Conservation (phyloP, 306 rosid species). For the Senna tora region DNA sequence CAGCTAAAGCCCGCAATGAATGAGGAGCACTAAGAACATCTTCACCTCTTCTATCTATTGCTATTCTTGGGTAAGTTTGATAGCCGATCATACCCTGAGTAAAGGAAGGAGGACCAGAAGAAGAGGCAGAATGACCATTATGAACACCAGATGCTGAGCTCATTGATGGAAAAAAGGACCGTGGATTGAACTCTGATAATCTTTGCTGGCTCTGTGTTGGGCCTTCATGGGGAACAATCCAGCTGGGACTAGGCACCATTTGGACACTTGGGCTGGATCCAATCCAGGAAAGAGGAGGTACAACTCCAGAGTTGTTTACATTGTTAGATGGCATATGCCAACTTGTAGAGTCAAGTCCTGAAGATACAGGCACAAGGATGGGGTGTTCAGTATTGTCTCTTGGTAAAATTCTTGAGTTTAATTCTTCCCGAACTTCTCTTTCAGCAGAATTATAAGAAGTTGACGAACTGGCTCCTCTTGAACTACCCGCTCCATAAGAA, state of each 20-base stretch:
- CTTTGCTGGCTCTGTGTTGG: slow-evolving; percentile 64
- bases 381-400: slow-evolving; percentile 47
- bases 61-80: slow-evolving; percentile 59
- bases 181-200: slow-evolving; percentile 63
- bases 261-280: slow-evolving; percentile 60
- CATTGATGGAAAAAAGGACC: slow-evolving; percentile 69
- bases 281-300: slow-evolving; percentile 61
- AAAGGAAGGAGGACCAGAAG: slow-evolving; percentile 58
- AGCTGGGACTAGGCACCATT: slow-evolving; percentile 53
- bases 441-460: slow-evolving; percentile 47
- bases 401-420: slow-evolving; percentile 46
- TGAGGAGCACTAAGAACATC: slow-evolving; percentile 58
- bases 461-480: slow-evolving; percentile 46
- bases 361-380: slow-evolving; percentile 37
- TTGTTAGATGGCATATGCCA: slow-evolving; percentile 54
- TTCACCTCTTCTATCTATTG: slow-evolving; percentile 65
- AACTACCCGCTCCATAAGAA: slow-evolving; percentile 49
- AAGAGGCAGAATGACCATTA: slow-evolving; percentile 53
- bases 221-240: slow-evolving; percentile 55
- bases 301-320: slow-evolving; percentile 43
- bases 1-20: slow-evolving; percentile 64
- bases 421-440: slow-evolving; percentile 52
- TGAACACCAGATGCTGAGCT: slow-evolving; percentile 48
- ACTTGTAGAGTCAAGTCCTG: slow-evolving; percentile 45
- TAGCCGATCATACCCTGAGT: slow-evolving; percentile 59